These are phyloP conservation scores for Xanthoconium separans DNA, from an alignment of 1,284 basidiomycete genomes.

Conservation along the genomic window DNA sequence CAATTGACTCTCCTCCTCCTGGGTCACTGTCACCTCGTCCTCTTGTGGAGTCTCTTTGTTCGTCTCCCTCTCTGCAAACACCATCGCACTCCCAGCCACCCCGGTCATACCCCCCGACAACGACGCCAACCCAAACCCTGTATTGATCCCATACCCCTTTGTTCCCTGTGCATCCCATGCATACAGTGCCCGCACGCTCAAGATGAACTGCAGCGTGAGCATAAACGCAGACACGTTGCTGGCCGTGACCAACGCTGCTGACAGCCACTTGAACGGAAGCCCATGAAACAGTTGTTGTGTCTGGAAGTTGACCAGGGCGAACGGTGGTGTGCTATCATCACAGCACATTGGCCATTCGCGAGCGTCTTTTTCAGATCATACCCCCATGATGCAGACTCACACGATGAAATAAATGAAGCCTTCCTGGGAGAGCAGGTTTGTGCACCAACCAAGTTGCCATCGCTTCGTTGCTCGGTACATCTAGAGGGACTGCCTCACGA, in stretches of 20 bases:
- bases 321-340: neutral
- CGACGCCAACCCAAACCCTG: neutral
- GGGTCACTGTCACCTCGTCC: neutral
- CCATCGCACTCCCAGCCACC: neutral
- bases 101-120: neutral
- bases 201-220: neutral
- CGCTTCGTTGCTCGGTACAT: conserved; percentile 1
- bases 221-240: neutral
- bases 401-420: neutral
- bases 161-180: neutral
- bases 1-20: too few relatives aligned
- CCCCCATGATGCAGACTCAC: neutral
- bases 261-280: neutral
- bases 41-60: neutral
- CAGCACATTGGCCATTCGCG: too few relatives aligned
- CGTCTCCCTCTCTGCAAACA: neutral
- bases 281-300: neutral
- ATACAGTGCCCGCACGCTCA: neutral
- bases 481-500: conserved; percentile 2
- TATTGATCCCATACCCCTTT: neutral
- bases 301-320: neutral
- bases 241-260: neutral
- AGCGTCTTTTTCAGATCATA: too few relatives aligned
- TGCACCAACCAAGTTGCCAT: conserved; percentile 1
- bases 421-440: neutral